These are phyloP conservation scores for Cladophialophora yegresii DNA, from an alignment of 2,329 filamentous ascomycete species.

Conservation along the genomic window DNA sequence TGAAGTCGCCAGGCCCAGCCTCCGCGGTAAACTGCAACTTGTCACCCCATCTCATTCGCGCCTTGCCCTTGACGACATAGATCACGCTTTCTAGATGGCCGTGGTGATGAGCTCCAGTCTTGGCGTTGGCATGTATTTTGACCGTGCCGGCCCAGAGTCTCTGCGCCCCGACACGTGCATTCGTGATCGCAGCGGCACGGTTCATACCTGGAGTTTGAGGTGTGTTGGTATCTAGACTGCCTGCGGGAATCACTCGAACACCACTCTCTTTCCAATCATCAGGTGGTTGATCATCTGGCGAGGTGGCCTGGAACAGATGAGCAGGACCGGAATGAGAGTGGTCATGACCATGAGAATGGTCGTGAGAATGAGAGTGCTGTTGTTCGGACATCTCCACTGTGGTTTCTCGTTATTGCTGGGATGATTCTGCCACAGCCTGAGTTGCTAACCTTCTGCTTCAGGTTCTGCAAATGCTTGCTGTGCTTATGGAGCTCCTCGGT, in stretches of 20 bases:
- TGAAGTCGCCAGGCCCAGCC: conserved; percentile 51
- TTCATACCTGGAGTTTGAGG: conserved; percentile 50
- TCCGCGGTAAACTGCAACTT: conserved; percentile 50
- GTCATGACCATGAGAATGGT: conserved; percentile 20
- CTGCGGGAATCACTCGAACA: conserved; percentile 48
- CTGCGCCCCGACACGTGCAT: conserved; percentile 48
- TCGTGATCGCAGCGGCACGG: conserved; percentile 49
- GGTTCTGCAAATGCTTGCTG: neutral
- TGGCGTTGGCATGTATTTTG: conserved; percentile 48
- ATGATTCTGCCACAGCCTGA: neutral
- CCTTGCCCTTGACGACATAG: conserved; percentile 50
- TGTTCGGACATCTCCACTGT: conserved; percentile 11
- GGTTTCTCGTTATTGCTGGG: neutral
- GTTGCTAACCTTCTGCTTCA: neutral
- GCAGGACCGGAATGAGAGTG: conserved; percentile 23
- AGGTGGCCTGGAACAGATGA: conserved; percentile 31
- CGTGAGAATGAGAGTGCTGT: conserved; percentile 18
- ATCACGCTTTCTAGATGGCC: conserved; percentile 52
- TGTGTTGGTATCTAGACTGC: conserved; percentile 47
- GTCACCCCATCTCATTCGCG: conserved; percentile 52
- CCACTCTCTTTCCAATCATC: conserved; percentile 46
- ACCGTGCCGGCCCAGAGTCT: conserved; percentile 53
- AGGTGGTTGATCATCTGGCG: conserved; percentile 27
- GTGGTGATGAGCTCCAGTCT: conserved; percentile 51
- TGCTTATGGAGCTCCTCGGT: neutral